Percentiles rank a stretch among this genome's conserved stretches.
Conservation (phyloP, 148 eudicot genomes). For the Diospyros kaki region DNA sequence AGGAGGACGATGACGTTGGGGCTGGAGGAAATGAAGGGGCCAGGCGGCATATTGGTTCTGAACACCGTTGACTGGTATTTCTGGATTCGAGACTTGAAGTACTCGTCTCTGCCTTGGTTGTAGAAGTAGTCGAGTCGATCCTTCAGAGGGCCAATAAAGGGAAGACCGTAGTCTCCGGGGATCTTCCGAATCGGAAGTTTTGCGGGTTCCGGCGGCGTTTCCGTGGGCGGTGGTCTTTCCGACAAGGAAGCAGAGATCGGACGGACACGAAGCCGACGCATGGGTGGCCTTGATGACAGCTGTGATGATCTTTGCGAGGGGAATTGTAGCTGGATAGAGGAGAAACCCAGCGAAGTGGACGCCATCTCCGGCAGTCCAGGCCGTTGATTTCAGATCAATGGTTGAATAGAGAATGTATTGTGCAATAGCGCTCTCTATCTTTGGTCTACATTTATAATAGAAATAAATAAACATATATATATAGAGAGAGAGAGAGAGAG, state of each 20-base stretch:
- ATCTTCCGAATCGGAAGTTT: slow-evolving; percentile 44
- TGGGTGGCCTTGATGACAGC: not conserved
- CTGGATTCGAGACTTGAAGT: slow-evolving; percentile 63
- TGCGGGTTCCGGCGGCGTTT: slow-evolving; percentile 12
- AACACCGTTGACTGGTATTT: slow-evolving; percentile 76
- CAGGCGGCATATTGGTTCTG: slow-evolving; percentile 89
- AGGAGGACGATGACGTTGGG: slow-evolving; percentile 74
- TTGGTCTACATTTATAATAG: no score
- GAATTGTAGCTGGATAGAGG: slow-evolving; percentile 2
- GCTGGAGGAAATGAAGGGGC: slow-evolving; percentile 50
- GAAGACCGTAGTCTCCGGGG: slow-evolving; percentile 78
- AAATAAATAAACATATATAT: no score
- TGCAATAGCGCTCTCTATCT: no score
- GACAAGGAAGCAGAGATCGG: slow-evolving; percentile 26
- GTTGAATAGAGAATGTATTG: no score
- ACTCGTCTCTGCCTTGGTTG: slow-evolving; percentile 76
- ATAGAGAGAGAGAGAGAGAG: no score
- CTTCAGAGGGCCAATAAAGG: slow-evolving; percentile 54
- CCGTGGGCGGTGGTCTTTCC: slow-evolving; percentile 6
- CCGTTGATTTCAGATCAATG: no score
- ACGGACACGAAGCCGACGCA: not conserved
- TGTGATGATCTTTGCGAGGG: not conserved
- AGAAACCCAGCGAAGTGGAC: not conserved
- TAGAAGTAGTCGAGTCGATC: slow-evolving; percentile 80
- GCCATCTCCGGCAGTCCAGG: not conserved